Conservation (phyloP, 352 stramenopile genomes). For the Pythium sukuiense region DNA sequence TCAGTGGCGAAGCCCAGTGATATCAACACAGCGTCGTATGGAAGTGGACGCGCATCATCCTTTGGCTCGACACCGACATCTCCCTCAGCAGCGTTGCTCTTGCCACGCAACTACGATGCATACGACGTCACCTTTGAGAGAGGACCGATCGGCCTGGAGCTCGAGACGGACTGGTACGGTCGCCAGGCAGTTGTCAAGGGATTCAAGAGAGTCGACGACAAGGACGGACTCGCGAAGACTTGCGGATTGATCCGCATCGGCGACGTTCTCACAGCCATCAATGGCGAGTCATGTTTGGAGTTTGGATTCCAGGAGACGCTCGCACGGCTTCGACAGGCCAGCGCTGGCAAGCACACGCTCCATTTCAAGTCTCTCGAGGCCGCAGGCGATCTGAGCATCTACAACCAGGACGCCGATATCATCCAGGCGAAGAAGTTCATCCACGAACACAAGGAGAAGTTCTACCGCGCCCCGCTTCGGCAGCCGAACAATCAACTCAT, state of each 20-base stretch:
- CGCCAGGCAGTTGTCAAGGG: constrained; percentile 73
- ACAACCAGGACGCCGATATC: constrained; percentile 60
- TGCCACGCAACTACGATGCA: constrained; percentile 55
- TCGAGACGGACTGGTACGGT: constrained; percentile 78
- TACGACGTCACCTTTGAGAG: constrained; percentile 70
- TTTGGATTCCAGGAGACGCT: constrained; percentile 66
- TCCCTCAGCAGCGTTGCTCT: constrained; percentile 4
- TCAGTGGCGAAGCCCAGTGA: constrained; percentile 11
- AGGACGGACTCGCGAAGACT: constrained; percentile 52
- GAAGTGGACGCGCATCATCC: constrained; percentile 5
- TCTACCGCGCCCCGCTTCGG: constrained; percentile 44
- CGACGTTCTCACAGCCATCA: constrained; percentile 76
- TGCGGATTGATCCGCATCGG: constrained; percentile 64
- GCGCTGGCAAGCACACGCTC: constrained; percentile 46
- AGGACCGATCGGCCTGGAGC: constrained; percentile 60
- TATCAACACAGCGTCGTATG: constrained; percentile 20
- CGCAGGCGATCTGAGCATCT: constrained; percentile 64
- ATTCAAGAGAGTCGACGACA: constrained; percentile 49
- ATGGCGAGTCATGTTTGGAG: constrained; percentile 66
- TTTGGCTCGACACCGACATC: constrained; percentile 20
- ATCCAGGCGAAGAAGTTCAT: constrained; percentile 73
- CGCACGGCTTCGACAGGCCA: constrained; percentile 41
- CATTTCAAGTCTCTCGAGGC: constrained; percentile 78
- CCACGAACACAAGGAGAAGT: constrained; percentile 74
- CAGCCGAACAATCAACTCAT: constrained; percentile 37